These are phyloP conservation scores for Notholithocarpus densiflorus DNA, from an alignment of 306 rosid species.

Conservation along the genomic window DNA sequence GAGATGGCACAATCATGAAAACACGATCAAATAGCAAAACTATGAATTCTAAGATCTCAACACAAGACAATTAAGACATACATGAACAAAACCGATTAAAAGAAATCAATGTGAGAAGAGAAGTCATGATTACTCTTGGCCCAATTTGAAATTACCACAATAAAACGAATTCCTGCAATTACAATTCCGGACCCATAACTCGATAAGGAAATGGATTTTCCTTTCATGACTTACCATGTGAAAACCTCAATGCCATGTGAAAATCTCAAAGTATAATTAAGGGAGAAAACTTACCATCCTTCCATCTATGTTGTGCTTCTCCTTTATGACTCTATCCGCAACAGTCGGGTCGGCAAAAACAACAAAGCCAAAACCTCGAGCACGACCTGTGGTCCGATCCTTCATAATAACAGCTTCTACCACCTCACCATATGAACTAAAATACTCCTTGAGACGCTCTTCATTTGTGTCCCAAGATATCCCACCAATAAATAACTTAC, in stretches of 20 bases:
- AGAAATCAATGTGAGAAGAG: not conserved
- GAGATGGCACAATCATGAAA: conserved; percentile 13
- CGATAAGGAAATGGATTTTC: not conserved
- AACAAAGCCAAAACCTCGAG: conserved; percentile 94
- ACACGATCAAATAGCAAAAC: not conserved
- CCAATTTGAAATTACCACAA: conserved; percentile 23
- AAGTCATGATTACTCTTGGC: conserved; percentile 7
- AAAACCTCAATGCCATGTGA: conserved; percentile 17
- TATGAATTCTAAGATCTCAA: conserved; percentile 12
- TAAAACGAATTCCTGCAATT: conserved; percentile 16
- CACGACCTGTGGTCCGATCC: conserved; percentile 98
- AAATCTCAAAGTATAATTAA: conserved; percentile 10
- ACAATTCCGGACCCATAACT: conserved; percentile 23
- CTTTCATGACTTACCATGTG: too few species aligned
- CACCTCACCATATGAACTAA: conserved; percentile 81
- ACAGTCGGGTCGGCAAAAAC: conserved; percentile 79
- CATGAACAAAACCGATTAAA: conserved; percentile 1
- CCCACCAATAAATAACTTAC: conserved; percentile 91
- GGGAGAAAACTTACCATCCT: conserved; percentile 66
- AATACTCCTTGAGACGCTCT: conserved; percentile 93
- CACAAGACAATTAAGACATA: conserved; percentile 5
- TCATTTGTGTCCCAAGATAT: conserved; percentile 99
- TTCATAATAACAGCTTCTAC: conserved; percentile 98
- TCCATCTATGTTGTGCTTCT: conserved; percentile 97
- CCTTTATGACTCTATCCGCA: conserved; percentile 76